A percentile compares a stretch with the other conserved stretches of the same genome.
phyloP scores from a whole-genome alignment of 116 monocot species.

The Zostera marina region DNA sequence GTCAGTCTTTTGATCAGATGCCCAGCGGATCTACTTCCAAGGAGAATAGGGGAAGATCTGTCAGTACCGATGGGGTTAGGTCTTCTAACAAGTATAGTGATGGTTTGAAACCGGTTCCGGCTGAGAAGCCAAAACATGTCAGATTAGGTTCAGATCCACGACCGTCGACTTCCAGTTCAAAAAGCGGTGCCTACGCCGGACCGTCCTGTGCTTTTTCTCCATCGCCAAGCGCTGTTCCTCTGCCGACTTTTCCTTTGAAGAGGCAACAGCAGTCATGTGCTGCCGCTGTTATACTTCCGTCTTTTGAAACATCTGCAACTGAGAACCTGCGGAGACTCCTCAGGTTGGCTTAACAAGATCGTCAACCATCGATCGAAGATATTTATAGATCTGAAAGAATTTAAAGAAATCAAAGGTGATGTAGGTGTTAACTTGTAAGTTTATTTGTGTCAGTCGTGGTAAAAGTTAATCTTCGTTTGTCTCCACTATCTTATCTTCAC shows the following conservation, averaged over 20 bases:
- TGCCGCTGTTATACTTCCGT: not conserved
- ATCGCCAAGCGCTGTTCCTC: slow-evolving; percentile 20
- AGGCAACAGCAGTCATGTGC: not conserved
- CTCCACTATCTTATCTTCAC: no score
- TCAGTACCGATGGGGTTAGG: not conserved
- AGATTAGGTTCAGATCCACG: not conserved
- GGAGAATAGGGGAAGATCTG: slow-evolving; percentile 1
- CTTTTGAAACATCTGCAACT: slow-evolving; percentile 18
- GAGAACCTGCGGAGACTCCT: slow-evolving; percentile 15
- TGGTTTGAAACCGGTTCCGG: slow-evolving; percentile 7
- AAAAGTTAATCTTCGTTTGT: no score
- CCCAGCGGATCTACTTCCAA: not conserved
- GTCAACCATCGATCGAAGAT: not conserved
- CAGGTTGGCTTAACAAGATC: slow-evolving; percentile 9
- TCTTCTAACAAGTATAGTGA: slow-evolving; percentile 5
- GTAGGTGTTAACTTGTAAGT: not conserved
- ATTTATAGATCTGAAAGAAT: not conserved
- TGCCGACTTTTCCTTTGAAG: slow-evolving; percentile 15
- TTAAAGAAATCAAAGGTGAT: not conserved
- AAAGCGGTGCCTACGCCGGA: slow-evolving; percentile 14
- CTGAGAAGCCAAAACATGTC: not conserved
- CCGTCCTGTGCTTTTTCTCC: slow-evolving; percentile 19
- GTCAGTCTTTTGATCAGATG: slow-evolving; percentile 9
- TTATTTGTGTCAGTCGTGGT: no score
- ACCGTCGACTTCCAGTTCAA: no score